Evolutionary conservation across 2,329 filamentous ascomycete genomes (phyloP), one percentile per base, ranked within the genome.

Genomic region (Alternaria sp.): DNA sequence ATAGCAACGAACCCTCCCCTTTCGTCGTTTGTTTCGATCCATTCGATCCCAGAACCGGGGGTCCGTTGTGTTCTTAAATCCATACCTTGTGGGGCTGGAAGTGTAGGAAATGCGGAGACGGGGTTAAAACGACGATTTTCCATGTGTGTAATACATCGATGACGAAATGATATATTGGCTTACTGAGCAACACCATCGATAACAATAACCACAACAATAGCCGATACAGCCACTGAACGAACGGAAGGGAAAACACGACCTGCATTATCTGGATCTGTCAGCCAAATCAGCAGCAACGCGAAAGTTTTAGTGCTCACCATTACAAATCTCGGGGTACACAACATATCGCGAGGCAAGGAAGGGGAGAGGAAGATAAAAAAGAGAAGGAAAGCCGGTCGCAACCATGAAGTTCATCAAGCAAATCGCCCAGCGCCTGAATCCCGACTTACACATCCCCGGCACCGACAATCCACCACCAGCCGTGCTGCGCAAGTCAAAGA

Each of bases 381-480:
- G 19, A 15, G 23, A 13, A 5, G 46, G 26, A 28, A 23, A 13
- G 13, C 3, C 32, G 30, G 19, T 11, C 36, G 36, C 40, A 45
- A 21, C 13, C 43, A 62, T 62, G 59, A 53, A 53, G 49, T 62
- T 62, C 55, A 62, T 59, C 40, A 62, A 62, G 49, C 47, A 52
- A 19, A 57, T 62, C 6, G 49, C 59, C 11, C 59, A 59, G 49
- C 47, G 56, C 25, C 6, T 62, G 15, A 62, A 62, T 8, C 59
- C 59, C 21, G 59, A 62, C 26, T 50, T 62, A 19, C 36, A 53
- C 15, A 62, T 62, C 17, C 59, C 59, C 19, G 45, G 57, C 17
- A 10, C 52, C 25, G 45, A 49, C 17, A 32, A 21, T 11, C 49
- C 46, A 15, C 46, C 30, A 5, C 26, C 23, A n/a, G 17, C 56